A percentile compares a stretch with the other conserved stretches of the same genome.
phyloP scores from a whole-genome alignment of 1,284 basidiomycete species.

The Phaffia rhodozyma region DNA sequence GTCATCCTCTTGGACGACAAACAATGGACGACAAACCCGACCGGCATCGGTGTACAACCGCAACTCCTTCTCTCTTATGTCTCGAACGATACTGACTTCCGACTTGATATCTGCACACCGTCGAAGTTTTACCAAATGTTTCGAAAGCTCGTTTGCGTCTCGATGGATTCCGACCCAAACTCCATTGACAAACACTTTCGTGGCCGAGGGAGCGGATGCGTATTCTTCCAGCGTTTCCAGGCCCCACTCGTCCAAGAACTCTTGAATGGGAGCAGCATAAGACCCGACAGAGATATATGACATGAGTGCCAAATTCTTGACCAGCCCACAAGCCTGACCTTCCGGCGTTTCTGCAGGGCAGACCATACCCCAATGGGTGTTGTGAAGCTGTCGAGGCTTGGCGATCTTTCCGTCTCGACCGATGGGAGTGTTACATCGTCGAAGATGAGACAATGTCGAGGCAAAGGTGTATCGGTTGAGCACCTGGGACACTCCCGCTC shows the following conservation, averaged over 20 bases:
- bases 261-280: conserved; percentile 88
- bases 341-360: conserved; percentile 98
- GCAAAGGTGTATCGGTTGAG: conserved; percentile 98
- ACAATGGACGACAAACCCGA: conserved; percentile 88
- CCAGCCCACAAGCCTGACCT: conserved; percentile 97
- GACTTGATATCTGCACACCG: conserved; percentile 91
- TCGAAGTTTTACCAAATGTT: conserved; percentile 82
- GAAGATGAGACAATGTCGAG: conserved; percentile 92
- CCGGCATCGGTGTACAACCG: conserved; percentile 94
- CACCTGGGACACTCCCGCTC: conserved; percentile 97
- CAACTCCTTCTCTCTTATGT: conserved; percentile 90
- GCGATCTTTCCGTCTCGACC: conserved; percentile 98
- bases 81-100: conserved; percentile 92
- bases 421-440: conserved; percentile 94
- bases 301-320: conserved; percentile 98
- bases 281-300: conserved; percentile 96
- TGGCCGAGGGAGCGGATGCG: conserved; percentile 67
- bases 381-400: conserved; percentile 97
- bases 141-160: conserved; percentile 81
- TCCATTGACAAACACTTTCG: conserved; percentile 98
- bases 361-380: conserved; percentile 99
- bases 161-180: conserved; percentile 99
- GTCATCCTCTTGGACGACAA: conserved; percentile 82
- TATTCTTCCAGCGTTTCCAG: conserved; percentile 85
- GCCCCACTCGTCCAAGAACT: conserved; percentile 98